Evolutionary conservation across 805 yeast species (phyloP).

Genomic region (Millerozyma acaciae): DNA sequence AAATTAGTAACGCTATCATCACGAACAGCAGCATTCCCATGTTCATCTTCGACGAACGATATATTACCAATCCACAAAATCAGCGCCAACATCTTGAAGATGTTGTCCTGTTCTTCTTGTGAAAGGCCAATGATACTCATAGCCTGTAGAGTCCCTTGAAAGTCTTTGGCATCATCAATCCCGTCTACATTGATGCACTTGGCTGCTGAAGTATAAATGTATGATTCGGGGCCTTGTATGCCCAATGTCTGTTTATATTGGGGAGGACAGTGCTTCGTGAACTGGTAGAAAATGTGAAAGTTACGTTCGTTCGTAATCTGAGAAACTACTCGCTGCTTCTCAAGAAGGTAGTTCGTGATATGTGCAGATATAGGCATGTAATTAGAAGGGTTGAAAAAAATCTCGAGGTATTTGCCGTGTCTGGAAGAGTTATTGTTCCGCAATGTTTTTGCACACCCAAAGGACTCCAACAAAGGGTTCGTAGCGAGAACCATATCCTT

Average conservation of each 20-base stretch:
- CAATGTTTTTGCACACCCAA: slow-evolving; percentile 91
- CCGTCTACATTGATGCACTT: slow-evolving; percentile 84
- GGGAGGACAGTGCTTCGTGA: slow-evolving; percentile 86
- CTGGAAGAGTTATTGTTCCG: slow-evolving; percentile 87
- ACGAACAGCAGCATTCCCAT: slow-evolving; percentile 76
- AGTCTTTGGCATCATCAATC: slow-evolving; percentile 79
- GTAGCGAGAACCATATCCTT: slow-evolving; percentile 98
- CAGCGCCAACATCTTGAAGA: slow-evolving; percentile 79
- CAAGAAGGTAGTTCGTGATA: slow-evolving; percentile 90
- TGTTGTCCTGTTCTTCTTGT: slow-evolving; percentile 82
- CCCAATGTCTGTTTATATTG: slow-evolving; percentile 81
- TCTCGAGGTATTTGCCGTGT: slow-evolving; percentile 92
- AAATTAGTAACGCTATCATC: slow-evolving; percentile 92
- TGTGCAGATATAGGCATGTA: slow-evolving; percentile 94
- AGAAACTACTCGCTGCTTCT: slow-evolving; percentile 94
- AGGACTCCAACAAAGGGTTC: slow-evolving; percentile 84
- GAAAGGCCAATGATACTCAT: slow-evolving; percentile 84
- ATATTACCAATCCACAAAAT: slow-evolving; percentile 94
- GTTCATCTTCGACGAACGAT: slow-evolving; percentile 78
- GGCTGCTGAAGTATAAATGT: slow-evolving; percentile 81
- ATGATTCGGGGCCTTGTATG: slow-evolving; percentile 90
- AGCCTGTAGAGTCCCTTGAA: slow-evolving; percentile 74
- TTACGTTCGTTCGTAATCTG: slow-evolving; percentile 91
- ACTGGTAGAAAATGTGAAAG: slow-evolving; percentile 95
- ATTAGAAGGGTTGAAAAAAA: slow-evolving; percentile 65